A percentile compares a stretch with the other conserved stretches of the same genome.
Conservation (phyloP, 139 green algal species). For the Spirogloea muscicola region DNA sequence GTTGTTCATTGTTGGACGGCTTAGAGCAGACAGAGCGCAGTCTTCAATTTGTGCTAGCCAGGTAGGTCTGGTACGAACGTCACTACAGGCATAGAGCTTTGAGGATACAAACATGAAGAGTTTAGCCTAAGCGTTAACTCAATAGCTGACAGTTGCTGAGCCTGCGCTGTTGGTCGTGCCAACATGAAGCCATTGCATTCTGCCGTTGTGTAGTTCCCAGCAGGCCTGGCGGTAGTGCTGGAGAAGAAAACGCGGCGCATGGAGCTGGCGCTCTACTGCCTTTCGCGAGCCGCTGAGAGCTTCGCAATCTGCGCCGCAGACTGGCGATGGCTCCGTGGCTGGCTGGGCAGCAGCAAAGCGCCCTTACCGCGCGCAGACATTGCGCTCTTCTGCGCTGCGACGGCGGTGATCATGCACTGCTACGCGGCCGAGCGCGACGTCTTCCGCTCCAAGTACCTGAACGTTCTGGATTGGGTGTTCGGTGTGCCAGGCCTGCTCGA, state of each 20-base stretch:
- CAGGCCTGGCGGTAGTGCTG: conserved; percentile 67
- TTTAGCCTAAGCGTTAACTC: too few relatives aligned
- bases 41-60: too few relatives aligned
- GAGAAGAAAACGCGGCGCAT: conserved; percentile 92
- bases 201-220: conserved; percentile 31
- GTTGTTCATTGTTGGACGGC: too few relatives aligned
- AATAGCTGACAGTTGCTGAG: too few relatives aligned
- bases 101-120: too few relatives aligned
- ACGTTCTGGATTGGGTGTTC: conserved; percentile 88
- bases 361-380: conserved; percentile 58
- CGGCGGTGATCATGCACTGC: conserved; percentile 84
- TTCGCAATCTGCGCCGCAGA: conserved; percentile 59
- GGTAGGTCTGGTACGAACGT: too few relatives aligned
- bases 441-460: conserved; percentile 89
- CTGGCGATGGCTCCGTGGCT: conserved; percentile 51
- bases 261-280: conserved; percentile 90
- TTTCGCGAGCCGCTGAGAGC: conserved; percentile 65
- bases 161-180: neutral
- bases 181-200: too few relatives aligned
- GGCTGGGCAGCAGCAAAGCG: neutral
- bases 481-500: conserved; percentile 44
- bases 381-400: conserved; percentile 67
- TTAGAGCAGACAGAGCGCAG: too few relatives aligned
- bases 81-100: too few relatives aligned
- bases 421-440: conserved; percentile 76